Evolutionary conservation across 108 stramenopile genomes (phyloP).

Genomic region (Heterococcus sp.): DNA sequence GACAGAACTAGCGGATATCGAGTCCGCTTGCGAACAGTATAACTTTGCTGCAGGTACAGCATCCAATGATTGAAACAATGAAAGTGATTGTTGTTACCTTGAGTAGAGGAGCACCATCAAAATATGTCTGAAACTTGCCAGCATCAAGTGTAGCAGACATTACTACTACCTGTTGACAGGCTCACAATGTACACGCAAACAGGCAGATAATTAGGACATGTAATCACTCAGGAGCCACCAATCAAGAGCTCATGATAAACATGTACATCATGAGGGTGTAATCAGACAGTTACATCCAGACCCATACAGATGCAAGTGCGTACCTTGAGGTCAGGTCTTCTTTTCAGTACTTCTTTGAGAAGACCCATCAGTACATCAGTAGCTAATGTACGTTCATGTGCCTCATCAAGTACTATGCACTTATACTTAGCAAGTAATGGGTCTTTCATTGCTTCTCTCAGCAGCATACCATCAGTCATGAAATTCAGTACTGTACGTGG

Average conservation of each 20-base stretch:
- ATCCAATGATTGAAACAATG: too few species aligned
- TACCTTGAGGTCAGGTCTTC: constrained; percentile 69
- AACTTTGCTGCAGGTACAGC: too few species aligned
- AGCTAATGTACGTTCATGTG: constrained; percentile 94
- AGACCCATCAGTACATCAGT: constrained; percentile 99
- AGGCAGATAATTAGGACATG: too few species aligned
- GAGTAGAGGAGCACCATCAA: constrained; percentile 41
- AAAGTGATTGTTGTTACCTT: too few species aligned
- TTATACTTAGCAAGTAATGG: constrained; percentile 74
- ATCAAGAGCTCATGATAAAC: too few species aligned
- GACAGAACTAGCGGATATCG: too few species aligned
- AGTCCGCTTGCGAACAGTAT: too few species aligned
- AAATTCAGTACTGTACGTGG: constrained; percentile 56
- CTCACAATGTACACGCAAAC: too few species aligned
- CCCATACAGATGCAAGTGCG: too few species aligned
- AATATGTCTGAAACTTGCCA: constrained; percentile 70
- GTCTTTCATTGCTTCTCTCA: constrained; percentile 90
- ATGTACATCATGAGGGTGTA: too few species aligned
- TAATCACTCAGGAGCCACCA: too few species aligned
- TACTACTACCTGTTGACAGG: constrained; percentile 83
- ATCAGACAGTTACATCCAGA: too few species aligned
- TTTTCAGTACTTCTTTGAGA: constrained; percentile 67
- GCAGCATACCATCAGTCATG: constrained; percentile 74
- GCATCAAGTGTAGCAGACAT: constrained; percentile 98
- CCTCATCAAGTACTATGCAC: constrained; percentile 95